Evolutionary conservation across 2,329 filamentous ascomycete species (phyloP), one percentile per base, ranked within the genome.

Genomic region (Xylariaceae sp.): DNA sequence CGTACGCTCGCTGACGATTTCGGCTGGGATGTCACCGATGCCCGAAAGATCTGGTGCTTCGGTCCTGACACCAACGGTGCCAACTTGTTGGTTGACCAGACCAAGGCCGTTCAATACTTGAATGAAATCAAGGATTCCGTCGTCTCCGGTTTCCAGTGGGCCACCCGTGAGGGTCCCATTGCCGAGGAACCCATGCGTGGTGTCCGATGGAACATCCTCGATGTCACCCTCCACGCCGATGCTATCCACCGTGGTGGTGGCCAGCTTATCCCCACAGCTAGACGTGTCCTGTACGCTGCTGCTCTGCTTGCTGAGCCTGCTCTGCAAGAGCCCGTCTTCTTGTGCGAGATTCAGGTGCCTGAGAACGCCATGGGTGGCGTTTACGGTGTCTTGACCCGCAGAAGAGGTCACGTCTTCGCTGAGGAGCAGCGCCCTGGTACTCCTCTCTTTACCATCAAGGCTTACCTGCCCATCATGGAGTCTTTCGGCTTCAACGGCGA

Each of bases 101-200:
- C 92, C 83, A 99, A 97, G 89, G 94, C 94, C 66, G 94, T 99
- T 62, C 94, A 99, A 82, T 99, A 97, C 86, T 84, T 99, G 70
- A 94, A 90, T 81, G 94, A 99, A 89, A 99, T 99, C 86, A 99
- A 99, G 89, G 94, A 99, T 72, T 97, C 92, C 55, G 87, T 97
- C 65, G 91, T 97, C 70, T 97, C 94, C 64, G 94, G 94, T 86
- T 99, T 99, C 90, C 94, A 99, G 78, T 99, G 94, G 94, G 94
- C 94, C 63, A 90, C 89, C 66, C 87, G 92, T 71, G 94, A 99
- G 83, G 94, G 94, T 81, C 94, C 94, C 68, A 77, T 99, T 71
- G 91, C 88, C 65, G 94, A 99, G 79, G 94, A 99, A 85, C 94
- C 94, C 67, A 92, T 99, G 90, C 89, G 94, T 72, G 86, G 86